phyloP scores from a whole-genome alignment of 2,329 filamentous ascomycete species.

The Sporothrix luriei region DNA sequence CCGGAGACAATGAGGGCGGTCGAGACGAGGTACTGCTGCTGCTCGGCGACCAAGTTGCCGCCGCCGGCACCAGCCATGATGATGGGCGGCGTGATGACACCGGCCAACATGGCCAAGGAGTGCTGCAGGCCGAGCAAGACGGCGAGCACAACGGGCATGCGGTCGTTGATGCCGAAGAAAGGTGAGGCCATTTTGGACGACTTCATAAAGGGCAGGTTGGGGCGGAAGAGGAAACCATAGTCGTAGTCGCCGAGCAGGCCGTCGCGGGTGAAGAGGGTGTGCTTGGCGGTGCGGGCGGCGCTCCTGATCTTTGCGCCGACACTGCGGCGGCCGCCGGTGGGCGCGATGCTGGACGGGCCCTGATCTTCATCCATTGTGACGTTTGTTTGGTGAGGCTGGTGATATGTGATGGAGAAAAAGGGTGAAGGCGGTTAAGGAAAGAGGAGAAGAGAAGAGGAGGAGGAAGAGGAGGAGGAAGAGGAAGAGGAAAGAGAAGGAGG shows the following conservation, averaged over 20 bases:
- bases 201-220: slow-evolving; percentile 80
- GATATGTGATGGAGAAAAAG: background rate
- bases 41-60: slow-evolving; percentile 62
- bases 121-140: slow-evolving; percentile 79
- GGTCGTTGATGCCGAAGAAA: slow-evolving; percentile 82
- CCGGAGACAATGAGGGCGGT: slow-evolving; percentile 78
- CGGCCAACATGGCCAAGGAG: slow-evolving; percentile 73
- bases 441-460: background rate
- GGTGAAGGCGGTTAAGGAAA: no score
- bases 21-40: slow-evolving; percentile 77
- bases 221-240: slow-evolving; percentile 84
- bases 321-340: slow-evolving; percentile 41
- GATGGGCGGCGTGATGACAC: slow-evolving; percentile 76
- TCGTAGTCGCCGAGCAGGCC: slow-evolving; percentile 85
- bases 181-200: slow-evolving; percentile 62
- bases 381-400: background rate
- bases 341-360: slow-evolving; percentile 54
- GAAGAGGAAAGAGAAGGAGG: background rate
- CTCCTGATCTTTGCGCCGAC: slow-evolving; percentile 41
- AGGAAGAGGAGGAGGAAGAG: background rate
- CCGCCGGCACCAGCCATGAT: slow-evolving; percentile 65
- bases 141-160: slow-evolving; percentile 73
- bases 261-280: slow-evolving; percentile 59
- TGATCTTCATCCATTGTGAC: slow-evolving; percentile 59
- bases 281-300: slow-evolving; percentile 41